Conservation (phyloP, 164 flowering plant genomes). For the Houttuynia cordata region DNA sequence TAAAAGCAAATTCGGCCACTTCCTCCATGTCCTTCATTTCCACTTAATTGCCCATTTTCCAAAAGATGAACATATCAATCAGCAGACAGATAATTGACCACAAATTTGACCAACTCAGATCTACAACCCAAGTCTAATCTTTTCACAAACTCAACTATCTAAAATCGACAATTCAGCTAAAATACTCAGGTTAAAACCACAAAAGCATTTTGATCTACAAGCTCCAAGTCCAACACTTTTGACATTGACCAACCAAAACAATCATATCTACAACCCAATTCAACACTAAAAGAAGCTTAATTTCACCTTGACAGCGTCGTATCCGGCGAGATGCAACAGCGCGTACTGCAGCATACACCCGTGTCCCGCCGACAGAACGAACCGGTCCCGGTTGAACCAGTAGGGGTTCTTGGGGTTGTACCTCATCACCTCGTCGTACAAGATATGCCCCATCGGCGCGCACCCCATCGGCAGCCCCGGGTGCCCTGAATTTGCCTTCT, state of each 20-base stretch:
- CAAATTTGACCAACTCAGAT: not conserved
- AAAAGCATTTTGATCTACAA: not conserved
- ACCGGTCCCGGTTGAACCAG: constrained; percentile 95
- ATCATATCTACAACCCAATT: not conserved
- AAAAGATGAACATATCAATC: not conserved
- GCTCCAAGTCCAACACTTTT: not conserved
- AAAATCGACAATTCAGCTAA: not conserved
- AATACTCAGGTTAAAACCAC: not conserved
- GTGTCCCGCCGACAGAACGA: constrained; percentile 93
- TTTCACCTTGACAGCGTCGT: constrained; percentile 72
- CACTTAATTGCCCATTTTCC: too few relatives aligned
- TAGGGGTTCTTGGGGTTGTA: constrained; percentile 92
- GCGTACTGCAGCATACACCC: constrained; percentile 98
- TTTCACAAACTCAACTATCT: too few relatives aligned
- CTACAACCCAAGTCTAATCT: not conserved
- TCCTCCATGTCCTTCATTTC: too few relatives aligned
- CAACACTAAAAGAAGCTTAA: not conserved
- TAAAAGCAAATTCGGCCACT: not conserved
- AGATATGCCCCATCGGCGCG: constrained; percentile 91
- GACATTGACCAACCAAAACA: not conserved
- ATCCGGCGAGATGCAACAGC: constrained; percentile 91
- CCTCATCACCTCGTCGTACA: constrained; percentile 89
- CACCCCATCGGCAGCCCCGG: constrained; percentile 99
- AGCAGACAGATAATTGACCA: not conserved
- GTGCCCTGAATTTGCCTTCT: constrained; percentile 97